Conservation (phyloP, 441 rosid species). For the Bocquillonia castaneifolia region DNA sequence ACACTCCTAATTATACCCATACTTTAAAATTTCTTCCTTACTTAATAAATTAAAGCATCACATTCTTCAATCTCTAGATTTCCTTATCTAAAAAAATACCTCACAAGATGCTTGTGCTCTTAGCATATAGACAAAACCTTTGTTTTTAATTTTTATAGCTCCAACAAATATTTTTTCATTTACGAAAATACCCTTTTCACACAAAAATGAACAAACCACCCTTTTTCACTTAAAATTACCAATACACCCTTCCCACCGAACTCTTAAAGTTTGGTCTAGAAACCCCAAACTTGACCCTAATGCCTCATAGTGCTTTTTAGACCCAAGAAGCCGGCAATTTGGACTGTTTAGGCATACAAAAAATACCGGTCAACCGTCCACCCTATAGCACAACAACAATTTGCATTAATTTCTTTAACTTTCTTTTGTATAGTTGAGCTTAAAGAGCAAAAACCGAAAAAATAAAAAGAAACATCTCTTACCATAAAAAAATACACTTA, state of each 20-base stretch:
- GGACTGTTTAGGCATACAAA: slow-evolving; percentile 24
- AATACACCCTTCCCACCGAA: background rate
- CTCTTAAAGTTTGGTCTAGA: background rate
- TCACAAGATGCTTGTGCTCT: slow-evolving; percentile 45
- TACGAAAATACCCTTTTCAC: slow-evolving; percentile 8
- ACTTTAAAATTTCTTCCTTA: too few species aligned
- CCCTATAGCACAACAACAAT: slow-evolving; percentile 2
- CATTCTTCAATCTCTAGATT: background rate
- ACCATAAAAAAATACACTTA: slow-evolving; percentile 7
- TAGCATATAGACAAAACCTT: slow-evolving; percentile 19
- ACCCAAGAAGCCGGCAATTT: slow-evolving; percentile 38
- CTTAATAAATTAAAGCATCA: background rate
- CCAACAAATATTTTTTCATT: background rate
- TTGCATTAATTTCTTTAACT: background rate
- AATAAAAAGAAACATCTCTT: background rate
- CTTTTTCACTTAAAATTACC: too few species aligned
- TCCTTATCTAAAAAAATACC: slow-evolving; percentile 22
- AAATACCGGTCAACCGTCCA: slow-evolving; percentile 53
- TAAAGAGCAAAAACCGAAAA: background rate
- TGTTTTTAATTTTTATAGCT: background rate
- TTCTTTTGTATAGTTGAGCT: slow-evolving; percentile 15
- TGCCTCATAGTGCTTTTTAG: slow-evolving; percentile 29
- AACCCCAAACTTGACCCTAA: slow-evolving; percentile 22
- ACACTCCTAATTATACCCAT: too few species aligned
- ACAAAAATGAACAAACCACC: too few species aligned